Evolutionary conservation across 371 early-diverging fungal genomes (phyloP).

Genomic region (Choanephora cucurbitarum): DNA sequence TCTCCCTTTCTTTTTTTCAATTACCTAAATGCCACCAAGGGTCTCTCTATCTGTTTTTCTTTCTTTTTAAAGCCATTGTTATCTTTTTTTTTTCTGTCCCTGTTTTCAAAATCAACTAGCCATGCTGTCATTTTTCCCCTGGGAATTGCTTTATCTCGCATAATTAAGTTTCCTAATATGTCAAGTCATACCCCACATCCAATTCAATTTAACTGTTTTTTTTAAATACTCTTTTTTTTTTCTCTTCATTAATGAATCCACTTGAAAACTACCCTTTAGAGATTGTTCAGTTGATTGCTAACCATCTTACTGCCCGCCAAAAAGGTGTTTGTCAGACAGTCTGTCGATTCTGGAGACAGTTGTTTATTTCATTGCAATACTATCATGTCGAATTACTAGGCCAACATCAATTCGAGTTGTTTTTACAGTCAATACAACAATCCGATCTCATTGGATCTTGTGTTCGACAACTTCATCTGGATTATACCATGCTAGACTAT

Average conservation of each 20-base stretch:
- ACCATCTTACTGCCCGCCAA: conserved; percentile 21
- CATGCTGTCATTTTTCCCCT: too few species aligned
- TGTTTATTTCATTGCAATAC: conserved; percentile 22
- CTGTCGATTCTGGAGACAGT: conserved; percentile 14
- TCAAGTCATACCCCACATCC: not conserved
- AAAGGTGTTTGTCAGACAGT: conserved; percentile 17
- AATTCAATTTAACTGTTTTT: not conserved
- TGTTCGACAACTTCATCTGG: conserved; percentile 9
- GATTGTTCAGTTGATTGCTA: conserved; percentile 14
- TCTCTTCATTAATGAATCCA: too few species aligned
- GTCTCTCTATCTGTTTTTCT: too few species aligned
- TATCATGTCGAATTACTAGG: conserved; percentile 14
- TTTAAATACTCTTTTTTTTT: not conserved
- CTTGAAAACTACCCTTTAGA: conserved; percentile 13
- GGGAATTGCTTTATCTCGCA: too few species aligned
- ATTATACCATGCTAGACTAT: conserved; percentile 12
- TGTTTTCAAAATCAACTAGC: too few species aligned
- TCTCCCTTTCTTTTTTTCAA: too few species aligned
- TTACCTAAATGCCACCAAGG: too few species aligned
- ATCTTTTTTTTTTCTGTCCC: too few species aligned
- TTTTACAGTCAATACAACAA: conserved; percentile 5
- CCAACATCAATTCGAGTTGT: conserved; percentile 13
- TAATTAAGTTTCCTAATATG: too few species aligned
- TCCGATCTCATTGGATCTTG: conserved; percentile 9
- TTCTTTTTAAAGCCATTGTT: too few species aligned